Evolutionary conservation across 768 basidiomycete genomes (phyloP), one percentile per base, ranked within the genome.

Genomic region (Trametes sanguinea): DNA sequence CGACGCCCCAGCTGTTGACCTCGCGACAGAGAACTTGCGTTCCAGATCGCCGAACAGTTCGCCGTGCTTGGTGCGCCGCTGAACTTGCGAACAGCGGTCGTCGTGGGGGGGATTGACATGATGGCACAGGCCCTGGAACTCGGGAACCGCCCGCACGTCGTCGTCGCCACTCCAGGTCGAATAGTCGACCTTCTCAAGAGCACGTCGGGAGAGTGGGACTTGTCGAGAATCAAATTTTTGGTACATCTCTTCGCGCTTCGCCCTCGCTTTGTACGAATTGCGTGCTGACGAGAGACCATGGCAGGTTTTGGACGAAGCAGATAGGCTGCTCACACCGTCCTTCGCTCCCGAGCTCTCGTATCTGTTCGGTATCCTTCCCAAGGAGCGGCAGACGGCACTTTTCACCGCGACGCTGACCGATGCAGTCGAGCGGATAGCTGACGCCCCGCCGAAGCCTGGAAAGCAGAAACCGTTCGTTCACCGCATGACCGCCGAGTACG

Each of bases 21-120:
- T 22, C 33, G 6, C 67, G 1, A 29, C 11, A 98, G 96, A 65
- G 97, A 99, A 71, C 80, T 99, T 17, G 97, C 97, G 0, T 98
- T 98, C 71, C 97, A 99, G 71, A 94, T 99, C 52, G 85, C 95
- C 2, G 96, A 98, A 65, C 97, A 99, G 72, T 98, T 98, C 73
- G 85, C 88, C 2, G 95, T 95, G 5, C 81, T 99, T 2, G 96
- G 97, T 29, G 80, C 84, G 16, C 80, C 93, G 10, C 76, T 97
- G 61, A 94, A 89, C 69, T 75, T 94, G 51, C 86, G 87, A 33
- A 96, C 94, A 8, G 84, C 90, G 9, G 94, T 98, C 7, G 79
- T 98, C 35, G 95, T 98, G 2, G 97, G 97, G 16, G 97, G 97
- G 5, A 96, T 99, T 94, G 97, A 99, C 69, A 96, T 96, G 89